Evolutionary conservation across 208 protist genomes (phyloP).

Genomic region (Naegleria fowleri): DNA sequence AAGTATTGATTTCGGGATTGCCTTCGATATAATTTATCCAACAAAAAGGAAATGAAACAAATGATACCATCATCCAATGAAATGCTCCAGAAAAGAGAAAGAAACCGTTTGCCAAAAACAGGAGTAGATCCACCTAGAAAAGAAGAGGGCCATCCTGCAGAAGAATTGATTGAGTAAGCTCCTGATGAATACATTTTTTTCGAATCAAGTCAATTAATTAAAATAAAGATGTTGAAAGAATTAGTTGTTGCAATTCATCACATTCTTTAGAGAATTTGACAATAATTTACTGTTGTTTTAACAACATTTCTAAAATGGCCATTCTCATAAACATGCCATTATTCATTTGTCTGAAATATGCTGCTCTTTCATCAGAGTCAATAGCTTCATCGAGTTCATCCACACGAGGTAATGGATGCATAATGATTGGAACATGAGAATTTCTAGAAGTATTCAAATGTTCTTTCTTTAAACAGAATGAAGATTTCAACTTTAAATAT

Average conservation of each 20-base stretch:
- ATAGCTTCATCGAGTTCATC: constrained; percentile 87
- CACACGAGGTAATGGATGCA: constrained; percentile 95
- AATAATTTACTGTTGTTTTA: too few relatives aligned
- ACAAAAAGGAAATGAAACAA: background rate
- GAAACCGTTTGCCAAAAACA: background rate
- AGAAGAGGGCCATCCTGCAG: background rate
- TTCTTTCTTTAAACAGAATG: constrained; percentile 62
- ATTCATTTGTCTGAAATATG: constrained; percentile 95
- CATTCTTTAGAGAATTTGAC: too few relatives aligned
- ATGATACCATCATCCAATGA: background rate
- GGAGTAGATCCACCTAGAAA: background rate
- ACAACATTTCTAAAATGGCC: constrained; percentile 75
- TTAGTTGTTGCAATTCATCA: too few relatives aligned
- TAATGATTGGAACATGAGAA: constrained; percentile 77
- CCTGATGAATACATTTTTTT: background rate
- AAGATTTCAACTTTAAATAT: constrained; percentile 72
- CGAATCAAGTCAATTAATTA: background rate
- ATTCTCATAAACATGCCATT: constrained; percentile 96
- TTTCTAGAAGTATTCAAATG: constrained; percentile 64
- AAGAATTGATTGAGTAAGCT: background rate
- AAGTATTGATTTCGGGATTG: background rate
- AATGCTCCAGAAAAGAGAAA: background rate
- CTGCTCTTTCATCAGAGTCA: constrained; percentile 83
- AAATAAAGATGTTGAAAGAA: too few relatives aligned
- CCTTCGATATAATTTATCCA: background rate